A percentile compares a stretch with the other conserved stretches of the same genome.
These are phyloP conservation scores for Ogataea hybrid DNA, from an alignment of 1,139 yeast genomes.

Conservation along the genomic window DNA sequence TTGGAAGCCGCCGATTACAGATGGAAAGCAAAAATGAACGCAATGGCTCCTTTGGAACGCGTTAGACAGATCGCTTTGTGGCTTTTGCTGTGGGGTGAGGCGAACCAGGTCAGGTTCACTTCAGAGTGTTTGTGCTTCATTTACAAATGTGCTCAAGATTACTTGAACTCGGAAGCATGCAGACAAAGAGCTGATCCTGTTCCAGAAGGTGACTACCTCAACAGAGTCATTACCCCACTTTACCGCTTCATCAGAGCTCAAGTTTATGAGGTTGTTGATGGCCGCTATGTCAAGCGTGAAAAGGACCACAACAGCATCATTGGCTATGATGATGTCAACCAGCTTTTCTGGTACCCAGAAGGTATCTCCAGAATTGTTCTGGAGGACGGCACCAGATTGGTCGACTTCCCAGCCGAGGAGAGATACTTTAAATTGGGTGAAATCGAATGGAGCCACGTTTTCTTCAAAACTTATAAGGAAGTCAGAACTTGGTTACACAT, in stretches of 20 bases:
- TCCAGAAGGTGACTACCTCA: constrained; percentile 94
- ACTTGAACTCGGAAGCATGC: constrained; percentile 78
- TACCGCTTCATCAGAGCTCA: constrained; percentile 91
- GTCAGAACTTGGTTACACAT: constrained; percentile 98
- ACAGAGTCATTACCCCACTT: constrained; percentile 88
- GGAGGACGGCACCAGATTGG: constrained; percentile 88
- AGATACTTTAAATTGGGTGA: constrained; percentile 90
- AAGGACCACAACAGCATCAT: constrained; percentile 90
- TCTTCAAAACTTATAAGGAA: constrained; percentile 95
- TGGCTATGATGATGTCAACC: constrained; percentile 98
- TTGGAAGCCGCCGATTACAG: constrained; percentile 52
- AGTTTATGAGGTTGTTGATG: constrained; percentile 95
- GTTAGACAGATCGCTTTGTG: constrained; percentile 69
- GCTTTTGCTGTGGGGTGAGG: constrained; percentile 85
- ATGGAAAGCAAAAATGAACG: constrained; percentile 65
- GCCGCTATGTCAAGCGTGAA: constrained; percentile 92
- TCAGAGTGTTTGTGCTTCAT: constrained; percentile 85
- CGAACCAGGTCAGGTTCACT: constrained; percentile 77
- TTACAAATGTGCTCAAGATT: constrained; percentile 76
- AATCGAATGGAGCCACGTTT: constrained; percentile 87
- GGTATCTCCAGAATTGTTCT: constrained; percentile 92
- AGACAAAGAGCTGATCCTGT: constrained; percentile 87
- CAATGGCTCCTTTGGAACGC: constrained; percentile 51
- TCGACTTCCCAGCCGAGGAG: constrained; percentile 86
- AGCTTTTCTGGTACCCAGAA: constrained; percentile 98